Evolutionary conservation across 1,139 yeast genomes (phyloP).

Genomic region (Lizanozyma gosingica): DNA sequence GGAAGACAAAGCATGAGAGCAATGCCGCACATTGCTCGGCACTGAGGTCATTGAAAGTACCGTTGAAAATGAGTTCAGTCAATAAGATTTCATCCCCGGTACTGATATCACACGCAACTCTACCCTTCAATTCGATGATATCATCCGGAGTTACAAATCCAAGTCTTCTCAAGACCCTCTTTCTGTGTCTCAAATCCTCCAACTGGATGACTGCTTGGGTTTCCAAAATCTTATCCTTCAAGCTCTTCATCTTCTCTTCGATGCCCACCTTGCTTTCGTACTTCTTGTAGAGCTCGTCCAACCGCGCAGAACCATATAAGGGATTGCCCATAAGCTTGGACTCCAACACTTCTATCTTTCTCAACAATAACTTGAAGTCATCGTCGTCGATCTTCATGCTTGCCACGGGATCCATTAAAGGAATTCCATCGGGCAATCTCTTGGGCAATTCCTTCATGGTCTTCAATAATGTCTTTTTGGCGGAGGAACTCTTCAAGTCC

Average conservation of each 20-base stretch:
- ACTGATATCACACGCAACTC: constrained; percentile 92
- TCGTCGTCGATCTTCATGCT: constrained; percentile 86
- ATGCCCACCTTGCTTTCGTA: constrained; percentile 59
- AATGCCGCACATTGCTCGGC: constrained; percentile 91
- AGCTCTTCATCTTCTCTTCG: constrained; percentile 48
- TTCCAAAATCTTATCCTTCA: constrained; percentile 61
- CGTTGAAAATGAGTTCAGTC: constrained; percentile 89
- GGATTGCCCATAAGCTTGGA: constrained; percentile 65
- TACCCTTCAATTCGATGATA: constrained; percentile 89
- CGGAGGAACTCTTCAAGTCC: constrained; percentile 62
- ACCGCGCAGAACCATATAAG: constrained; percentile 54
- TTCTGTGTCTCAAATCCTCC: constrained; percentile 88
- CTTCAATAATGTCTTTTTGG: constrained; percentile 66
- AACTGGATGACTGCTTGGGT: constrained; percentile 89
- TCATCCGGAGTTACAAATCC: constrained; percentile 81
- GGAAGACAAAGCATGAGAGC: constrained; percentile 91
- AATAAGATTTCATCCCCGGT: constrained; percentile 87
- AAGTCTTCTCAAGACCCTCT: constrained; percentile 72
- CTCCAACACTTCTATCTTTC: constrained; percentile 77
- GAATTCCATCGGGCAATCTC: constrained; percentile 84
- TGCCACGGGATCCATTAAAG: constrained; percentile 79
- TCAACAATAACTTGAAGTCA: constrained; percentile 59
- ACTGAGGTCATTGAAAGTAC: constrained; percentile 79
- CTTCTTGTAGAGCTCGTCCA: constrained; percentile 52
- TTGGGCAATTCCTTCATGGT: constrained; percentile 72